These are phyloP conservation scores for Leishmania martiniquensis DNA, from an alignment of 208 protist species.

Conservation along the genomic window DNA sequence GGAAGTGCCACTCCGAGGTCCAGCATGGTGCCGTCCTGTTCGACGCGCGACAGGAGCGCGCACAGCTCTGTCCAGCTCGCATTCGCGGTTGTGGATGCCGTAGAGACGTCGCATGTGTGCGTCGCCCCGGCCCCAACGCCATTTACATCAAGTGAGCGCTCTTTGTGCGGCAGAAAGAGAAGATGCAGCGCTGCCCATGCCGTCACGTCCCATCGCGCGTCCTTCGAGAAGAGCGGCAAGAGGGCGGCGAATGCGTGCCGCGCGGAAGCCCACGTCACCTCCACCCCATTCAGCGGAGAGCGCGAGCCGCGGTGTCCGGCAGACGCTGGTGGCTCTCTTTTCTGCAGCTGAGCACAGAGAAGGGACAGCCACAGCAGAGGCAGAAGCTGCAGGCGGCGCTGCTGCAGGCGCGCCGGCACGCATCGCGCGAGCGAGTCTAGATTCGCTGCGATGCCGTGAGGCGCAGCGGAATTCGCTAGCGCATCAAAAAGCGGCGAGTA, in stretches of 20 bases:
- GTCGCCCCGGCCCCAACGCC: too few relatives aligned
- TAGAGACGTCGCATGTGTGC: neutral
- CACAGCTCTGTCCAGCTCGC: constrained; percentile 29
- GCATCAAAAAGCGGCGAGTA: constrained; percentile 7
- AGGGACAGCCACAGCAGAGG: constrained; percentile 72
- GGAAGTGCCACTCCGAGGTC: constrained; percentile 17
- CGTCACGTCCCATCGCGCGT: constrained; percentile 37
- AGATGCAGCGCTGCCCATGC: constrained; percentile 33
- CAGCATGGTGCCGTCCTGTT: constrained; percentile 14
- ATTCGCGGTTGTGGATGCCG: neutral
- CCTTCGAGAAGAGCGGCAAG: constrained; percentile 48
- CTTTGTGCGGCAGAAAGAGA: constrained; percentile 20
- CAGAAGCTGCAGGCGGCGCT: constrained; percentile 71
- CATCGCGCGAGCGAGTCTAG: neutral
- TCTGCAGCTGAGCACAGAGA: constrained; percentile 34
- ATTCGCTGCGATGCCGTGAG: neutral
- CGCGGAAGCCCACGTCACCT: constrained; percentile 27
- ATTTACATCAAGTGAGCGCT: too few relatives aligned
- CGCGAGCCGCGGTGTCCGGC: neutral
- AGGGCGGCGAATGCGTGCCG: constrained; percentile 48
- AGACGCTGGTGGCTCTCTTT: neutral
- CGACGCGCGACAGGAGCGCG: constrained; percentile 22
- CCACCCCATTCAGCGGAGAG: neutral
- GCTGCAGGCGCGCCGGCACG: constrained; percentile 37
- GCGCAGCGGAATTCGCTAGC: neutral